Base-by-base conservation (phyloP, 331 rosid genomes). In the Erythrophleum ivorense region DNA sequence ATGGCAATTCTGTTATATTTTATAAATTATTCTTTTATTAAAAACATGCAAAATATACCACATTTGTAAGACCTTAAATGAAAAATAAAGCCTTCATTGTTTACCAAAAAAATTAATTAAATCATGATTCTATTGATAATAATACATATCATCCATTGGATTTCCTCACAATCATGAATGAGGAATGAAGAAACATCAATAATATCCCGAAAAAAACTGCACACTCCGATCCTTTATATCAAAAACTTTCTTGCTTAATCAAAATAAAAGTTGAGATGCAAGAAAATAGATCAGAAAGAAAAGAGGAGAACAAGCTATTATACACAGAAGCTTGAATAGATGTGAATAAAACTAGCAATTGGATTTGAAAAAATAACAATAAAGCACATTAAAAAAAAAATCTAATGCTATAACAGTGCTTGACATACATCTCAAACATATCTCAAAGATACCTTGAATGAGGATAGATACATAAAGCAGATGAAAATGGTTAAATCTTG, bases 21-120 rank as follows among this genome's bases (percentile, higher is more conserved):
- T 21, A 60, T 13, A 50, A 71, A 38, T n/a, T 46, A 46, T 46
- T 4, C 29, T 49, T 41, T 34, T 60, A 9, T 60, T 38, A 38
- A 60, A 58, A 54, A 58, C 50, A 46, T 49, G 59, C 13, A 62
- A 77, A 71, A 8, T 71, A 71, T 54, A 9, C 48, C 34, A 19
- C 63, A 31, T 13, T 16, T 62, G 45, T 45, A 9, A 55, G 13
- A 41, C 29, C 75, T 78, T 64, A 13, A 5, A 53, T 4, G 9
- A 16, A 57, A 57, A n/a, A 57, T 16, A 5, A 54, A 18, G 10
- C 54, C 50, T 54, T 54, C 60, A 57, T 57, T n/a, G 7, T 57
- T 19, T 57, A 7, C 1, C 0, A 19, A 57, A 65, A 73, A 40
- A 70, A 31, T 5, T 5, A 43, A 5, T 19, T 53, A 78, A 63